Evolutionary conservation across 768 basidiomycete genomes (phyloP).

Genomic region (Fomitopsis pulvina): DNA sequence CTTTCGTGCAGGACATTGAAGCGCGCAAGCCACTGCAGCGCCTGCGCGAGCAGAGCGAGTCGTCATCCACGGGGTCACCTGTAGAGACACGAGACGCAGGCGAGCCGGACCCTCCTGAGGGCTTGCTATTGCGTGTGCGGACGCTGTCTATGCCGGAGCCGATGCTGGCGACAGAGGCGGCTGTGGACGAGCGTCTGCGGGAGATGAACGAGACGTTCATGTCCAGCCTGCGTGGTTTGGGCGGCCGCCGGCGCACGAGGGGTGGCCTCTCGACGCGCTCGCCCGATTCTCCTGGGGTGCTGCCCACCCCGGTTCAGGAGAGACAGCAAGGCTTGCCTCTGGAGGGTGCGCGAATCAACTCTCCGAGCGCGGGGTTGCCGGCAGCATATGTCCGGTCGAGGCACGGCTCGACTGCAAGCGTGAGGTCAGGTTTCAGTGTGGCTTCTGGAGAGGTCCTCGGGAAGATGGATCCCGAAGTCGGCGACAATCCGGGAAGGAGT

Average conservation of each 20-base stretch:
- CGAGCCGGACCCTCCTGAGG: neutral
- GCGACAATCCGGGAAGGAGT: slow-evolving; percentile 5
- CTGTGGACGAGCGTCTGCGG: slow-evolving; percentile 56
- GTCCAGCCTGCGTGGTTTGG: slow-evolving; percentile 55
- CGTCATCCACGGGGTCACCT: slow-evolving; percentile 9
- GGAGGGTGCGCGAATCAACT: neutral
- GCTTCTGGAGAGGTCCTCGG: slow-evolving; percentile 48
- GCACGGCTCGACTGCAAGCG: slow-evolving; percentile 27
- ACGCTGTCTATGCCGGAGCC: slow-evolving; percentile 31
- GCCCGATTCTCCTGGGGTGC: neutral
- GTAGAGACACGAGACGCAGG: slow-evolving; percentile 10
- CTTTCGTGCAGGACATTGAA: slow-evolving; percentile 75
- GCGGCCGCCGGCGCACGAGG: slow-evolving; percentile 25
- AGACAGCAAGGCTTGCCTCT: neutral
- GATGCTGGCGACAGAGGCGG: slow-evolving; percentile 59
- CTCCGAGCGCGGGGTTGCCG: neutral
- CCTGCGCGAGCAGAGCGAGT: slow-evolving; percentile 16
- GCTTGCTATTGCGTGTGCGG: slow-evolving; percentile 11
- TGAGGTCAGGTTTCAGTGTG: slow-evolving; percentile 34
- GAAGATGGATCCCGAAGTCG: slow-evolving; percentile 38
- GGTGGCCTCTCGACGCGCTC: slow-evolving; percentile 1
- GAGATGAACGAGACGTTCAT: slow-evolving; percentile 66
- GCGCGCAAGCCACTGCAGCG: slow-evolving; percentile 50
- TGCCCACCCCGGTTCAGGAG: neutral
- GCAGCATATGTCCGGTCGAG: slow-evolving; percentile 19